Percentiles rank a stretch among this genome's conserved stretches.
Evolutionary conservation across 257 asterid species (phyloP).

Genomic region (Penstemon eatonii): DNA sequence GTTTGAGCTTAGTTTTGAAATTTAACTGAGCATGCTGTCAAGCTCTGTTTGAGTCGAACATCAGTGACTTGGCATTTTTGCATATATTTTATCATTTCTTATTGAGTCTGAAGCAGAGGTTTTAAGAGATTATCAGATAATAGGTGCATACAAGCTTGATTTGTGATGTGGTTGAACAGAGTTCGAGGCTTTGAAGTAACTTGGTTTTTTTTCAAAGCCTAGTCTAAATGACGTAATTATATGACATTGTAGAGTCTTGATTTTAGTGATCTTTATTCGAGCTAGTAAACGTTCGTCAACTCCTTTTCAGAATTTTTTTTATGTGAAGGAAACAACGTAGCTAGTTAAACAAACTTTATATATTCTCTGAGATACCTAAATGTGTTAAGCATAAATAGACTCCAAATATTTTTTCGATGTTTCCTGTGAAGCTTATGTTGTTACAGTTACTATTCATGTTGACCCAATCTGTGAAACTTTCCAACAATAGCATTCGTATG

Average conservation of each 20-base stretch:
- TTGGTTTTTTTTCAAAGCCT: neutral
- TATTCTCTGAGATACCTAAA: neutral
- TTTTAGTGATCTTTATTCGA: neutral
- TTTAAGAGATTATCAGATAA: too few relatives aligned
- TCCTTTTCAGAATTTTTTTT: neutral
- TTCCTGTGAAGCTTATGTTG: neutral
- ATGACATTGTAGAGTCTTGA: neutral
- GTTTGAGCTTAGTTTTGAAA: constrained; percentile 1
- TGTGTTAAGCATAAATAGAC: neutral
- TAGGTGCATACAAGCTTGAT: too few relatives aligned
- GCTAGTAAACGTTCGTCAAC: neutral
- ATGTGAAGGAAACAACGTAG: neutral
- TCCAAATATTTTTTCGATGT: neutral
- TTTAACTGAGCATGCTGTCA: neutral
- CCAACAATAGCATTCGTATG: neutral
- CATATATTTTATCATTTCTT: neutral
- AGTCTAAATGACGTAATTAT: neutral
- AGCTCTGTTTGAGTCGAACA: neutral
- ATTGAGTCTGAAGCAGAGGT: neutral
- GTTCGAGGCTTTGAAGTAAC: neutral
- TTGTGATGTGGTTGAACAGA: neutral
- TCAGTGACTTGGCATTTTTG: neutral
- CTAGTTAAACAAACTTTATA: neutral
- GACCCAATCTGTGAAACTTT: neutral
- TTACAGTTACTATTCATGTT: neutral